phyloP scores from a whole-genome alignment of 495 filamentous ascomycete genomes.

The Pseudomonodictys pantanalensis region DNA sequence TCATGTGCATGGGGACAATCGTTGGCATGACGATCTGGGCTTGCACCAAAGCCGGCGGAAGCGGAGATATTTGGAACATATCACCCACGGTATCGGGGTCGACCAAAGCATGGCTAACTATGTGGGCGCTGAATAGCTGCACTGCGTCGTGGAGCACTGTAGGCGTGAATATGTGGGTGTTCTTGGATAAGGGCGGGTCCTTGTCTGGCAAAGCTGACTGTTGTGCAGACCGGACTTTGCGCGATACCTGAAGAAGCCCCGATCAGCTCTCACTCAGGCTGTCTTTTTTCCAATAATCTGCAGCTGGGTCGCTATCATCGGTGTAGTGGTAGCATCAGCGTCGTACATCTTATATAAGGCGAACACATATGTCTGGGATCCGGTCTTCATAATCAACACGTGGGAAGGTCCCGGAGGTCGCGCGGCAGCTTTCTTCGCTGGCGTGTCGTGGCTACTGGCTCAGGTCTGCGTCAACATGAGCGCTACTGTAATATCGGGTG shows the following conservation, averaged over 20 bases:
- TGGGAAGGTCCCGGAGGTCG: conserved; percentile 45
- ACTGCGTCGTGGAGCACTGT: conserved; percentile 1
- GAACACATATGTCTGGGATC: conserved; percentile 54
- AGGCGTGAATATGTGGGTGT: not conserved
- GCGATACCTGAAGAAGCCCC: conserved; percentile 47
- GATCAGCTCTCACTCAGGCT: conserved; percentile 49
- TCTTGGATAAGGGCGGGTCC: too few relatives aligned
- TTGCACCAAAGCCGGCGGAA: conserved; percentile 45
- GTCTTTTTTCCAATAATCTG: conserved; percentile 52
- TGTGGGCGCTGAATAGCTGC: not conserved
- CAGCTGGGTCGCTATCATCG: conserved; percentile 50
- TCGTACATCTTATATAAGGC: conserved; percentile 50
- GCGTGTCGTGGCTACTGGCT: conserved; percentile 48
- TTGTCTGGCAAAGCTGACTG: too few relatives aligned
- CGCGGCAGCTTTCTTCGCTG: conserved; percentile 56
- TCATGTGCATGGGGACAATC: conserved; percentile 39
- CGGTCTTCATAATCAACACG: conserved; percentile 45
- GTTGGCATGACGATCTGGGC: conserved; percentile 52
- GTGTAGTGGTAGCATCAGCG: conserved; percentile 53
- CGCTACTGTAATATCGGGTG: conserved; percentile 54
- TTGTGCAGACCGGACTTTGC: conserved; percentile 47
- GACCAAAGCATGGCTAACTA: conserved; percentile 2
- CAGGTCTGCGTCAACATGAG: conserved; percentile 56
- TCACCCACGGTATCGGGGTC: conserved; percentile 42
- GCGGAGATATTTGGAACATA: conserved; percentile 47